These are phyloP conservation scores for Dinochytrium kinnereticum DNA, from an alignment of 371 early-diverging fungal genomes.

Conservation along the genomic window DNA sequence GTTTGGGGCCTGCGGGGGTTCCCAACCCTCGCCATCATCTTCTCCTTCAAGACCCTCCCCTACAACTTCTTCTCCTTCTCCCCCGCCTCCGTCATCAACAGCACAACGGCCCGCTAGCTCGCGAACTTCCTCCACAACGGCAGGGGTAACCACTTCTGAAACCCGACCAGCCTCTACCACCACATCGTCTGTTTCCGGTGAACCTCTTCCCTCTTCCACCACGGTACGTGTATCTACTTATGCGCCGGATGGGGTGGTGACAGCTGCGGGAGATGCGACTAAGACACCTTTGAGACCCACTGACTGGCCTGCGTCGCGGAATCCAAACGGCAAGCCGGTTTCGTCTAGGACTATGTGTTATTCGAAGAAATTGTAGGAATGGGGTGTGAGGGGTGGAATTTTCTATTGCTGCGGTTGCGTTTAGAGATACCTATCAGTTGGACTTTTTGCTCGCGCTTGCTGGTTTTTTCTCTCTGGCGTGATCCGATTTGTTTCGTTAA, in stretches of 20 bases:
- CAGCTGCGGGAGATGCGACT: neutral
- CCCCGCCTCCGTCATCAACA: neutral
- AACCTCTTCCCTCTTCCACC: neutral
- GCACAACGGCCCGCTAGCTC: neutral
- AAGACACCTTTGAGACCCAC: neutral
- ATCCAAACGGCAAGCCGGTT: neutral
- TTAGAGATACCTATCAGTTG: too few relatives aligned
- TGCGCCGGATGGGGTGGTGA: neutral
- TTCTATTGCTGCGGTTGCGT: too few relatives aligned
- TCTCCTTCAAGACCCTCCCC: neutral
- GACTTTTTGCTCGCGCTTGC: too few relatives aligned
- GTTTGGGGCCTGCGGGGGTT: neutral
- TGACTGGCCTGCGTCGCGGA: neutral
- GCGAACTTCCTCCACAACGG: neutral
- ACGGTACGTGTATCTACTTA: neutral
- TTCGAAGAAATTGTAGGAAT: too few relatives aligned
- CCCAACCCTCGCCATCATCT: neutral
- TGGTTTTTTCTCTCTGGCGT: too few relatives aligned
- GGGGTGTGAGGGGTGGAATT: too few relatives aligned
- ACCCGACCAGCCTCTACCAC: neutral
- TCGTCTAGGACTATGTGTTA: neutral
- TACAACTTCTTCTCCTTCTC: neutral
- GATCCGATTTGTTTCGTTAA: too few relatives aligned
- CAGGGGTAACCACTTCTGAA: neutral
- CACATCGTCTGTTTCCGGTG: neutral